A percentile compares a stretch with the other conserved stretches of the same genome.
Evolutionary conservation across 495 filamentous ascomycete genomes (phyloP).

Genomic region (Emericellopsis terricola): DNA sequence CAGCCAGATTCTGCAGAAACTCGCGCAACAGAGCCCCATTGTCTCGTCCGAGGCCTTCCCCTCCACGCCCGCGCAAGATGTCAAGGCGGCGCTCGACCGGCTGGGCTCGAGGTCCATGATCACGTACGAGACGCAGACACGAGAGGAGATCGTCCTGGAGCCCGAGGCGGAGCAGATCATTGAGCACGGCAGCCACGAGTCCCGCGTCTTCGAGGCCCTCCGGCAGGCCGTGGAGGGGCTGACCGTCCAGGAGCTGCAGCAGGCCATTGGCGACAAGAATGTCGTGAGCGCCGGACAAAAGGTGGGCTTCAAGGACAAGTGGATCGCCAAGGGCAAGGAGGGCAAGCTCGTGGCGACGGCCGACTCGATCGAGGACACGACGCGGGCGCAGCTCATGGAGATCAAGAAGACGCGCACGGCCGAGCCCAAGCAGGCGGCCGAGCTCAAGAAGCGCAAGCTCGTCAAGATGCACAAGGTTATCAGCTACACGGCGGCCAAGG

Average conservation of each 20-base stretch:
- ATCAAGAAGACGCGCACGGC: conserved; percentile 51
- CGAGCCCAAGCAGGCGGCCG: conserved; percentile 53
- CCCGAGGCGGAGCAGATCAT: conserved; percentile 62
- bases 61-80: conserved; percentile 41
- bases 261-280: conserved; percentile 60
- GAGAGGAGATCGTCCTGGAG: conserved; percentile 62
- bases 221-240: conserved; percentile 58
- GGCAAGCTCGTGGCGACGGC: conserved; percentile 19
- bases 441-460: conserved; percentile 81
- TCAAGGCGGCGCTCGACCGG: conserved; percentile 79
- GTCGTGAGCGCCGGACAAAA: conserved; percentile 81
- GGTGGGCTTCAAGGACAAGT: conserved; percentile 89
- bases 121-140: conserved; percentile 61
- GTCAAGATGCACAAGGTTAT: conserved; percentile 68
- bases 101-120: conserved; percentile 74
- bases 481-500: conserved; percentile 65
- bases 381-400: conserved; percentile 48
- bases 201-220: conserved; percentile 80
- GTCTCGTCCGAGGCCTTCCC: conserved; percentile 65
- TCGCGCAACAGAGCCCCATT: conserved; percentile 47
- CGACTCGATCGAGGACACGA: conserved; percentile 60
- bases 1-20: conserved; percentile 42
- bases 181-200: conserved; percentile 81
- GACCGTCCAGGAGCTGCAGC: conserved; percentile 59
- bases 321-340: conserved; percentile 81